phyloP scores from a whole-genome alignment of 352 stramenopile species.

The Phytophthora tubulina region DNA sequence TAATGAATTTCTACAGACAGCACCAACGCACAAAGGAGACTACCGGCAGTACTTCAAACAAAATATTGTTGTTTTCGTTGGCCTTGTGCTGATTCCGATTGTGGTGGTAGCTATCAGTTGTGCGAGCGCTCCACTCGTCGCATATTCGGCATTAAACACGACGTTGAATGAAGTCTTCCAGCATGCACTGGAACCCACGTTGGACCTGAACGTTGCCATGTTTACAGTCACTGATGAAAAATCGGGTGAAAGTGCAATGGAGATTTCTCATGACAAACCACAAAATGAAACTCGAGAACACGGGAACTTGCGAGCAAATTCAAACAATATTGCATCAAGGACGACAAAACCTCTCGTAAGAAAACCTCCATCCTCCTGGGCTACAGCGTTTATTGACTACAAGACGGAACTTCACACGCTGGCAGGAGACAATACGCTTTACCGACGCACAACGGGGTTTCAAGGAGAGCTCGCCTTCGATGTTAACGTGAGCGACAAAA shows the following conservation, averaged over 20 bases:
- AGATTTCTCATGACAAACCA: no score
- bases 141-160: slow-evolving; percentile 25
- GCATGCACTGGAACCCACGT: background rate
- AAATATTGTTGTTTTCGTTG: background rate
- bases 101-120: slow-evolving; percentile 14
- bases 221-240: no score
- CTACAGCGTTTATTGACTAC: slow-evolving; percentile 19
- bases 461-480: slow-evolving; percentile 40
- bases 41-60: background rate
- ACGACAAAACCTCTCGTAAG: background rate
- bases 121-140: slow-evolving; percentile 12
- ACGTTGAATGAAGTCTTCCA: slow-evolving; percentile 32
- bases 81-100: slow-evolving; percentile 13
- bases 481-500: slow-evolving; percentile 39
- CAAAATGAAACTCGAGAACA: no score
- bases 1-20: background rate
- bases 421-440: slow-evolving; percentile 20
- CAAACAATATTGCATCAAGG: no score
- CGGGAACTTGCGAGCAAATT: background rate
- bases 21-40: background rate
- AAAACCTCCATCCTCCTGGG: slow-evolving; percentile 8
- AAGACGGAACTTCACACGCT: slow-evolving; percentile 24
- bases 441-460: slow-evolving; percentile 31
- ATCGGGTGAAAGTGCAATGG: no score
- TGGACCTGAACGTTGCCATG: no score